phyloP scores from a whole-genome alignment of 2,329 filamentous ascomycete genomes.

The Pseudogymnoascus sp. region DNA sequence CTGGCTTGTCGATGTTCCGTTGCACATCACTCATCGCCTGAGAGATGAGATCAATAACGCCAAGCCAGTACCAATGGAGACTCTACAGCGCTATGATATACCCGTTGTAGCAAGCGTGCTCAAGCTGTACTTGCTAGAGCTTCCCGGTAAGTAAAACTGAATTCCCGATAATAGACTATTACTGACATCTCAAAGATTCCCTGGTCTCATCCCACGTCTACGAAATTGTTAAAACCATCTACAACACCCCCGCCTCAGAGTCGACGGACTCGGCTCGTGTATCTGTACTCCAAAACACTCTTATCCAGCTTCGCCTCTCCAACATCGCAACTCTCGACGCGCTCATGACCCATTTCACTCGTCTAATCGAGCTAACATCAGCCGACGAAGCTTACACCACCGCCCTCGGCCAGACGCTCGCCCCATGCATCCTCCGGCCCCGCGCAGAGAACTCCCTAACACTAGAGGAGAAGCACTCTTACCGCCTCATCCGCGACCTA shows the following conservation, averaged over 20 bases:
- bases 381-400: slow-evolving; percentile 82
- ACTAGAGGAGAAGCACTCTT: slow-evolving; percentile 89
- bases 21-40: slow-evolving; percentile 77
- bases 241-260: slow-evolving; percentile 72
- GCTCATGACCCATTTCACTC: slow-evolving; percentile 95
- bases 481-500: slow-evolving; percentile 82
- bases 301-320: slow-evolving; percentile 86
- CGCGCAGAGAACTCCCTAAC: slow-evolving; percentile 82
- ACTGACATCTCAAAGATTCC: slow-evolving; percentile 58
- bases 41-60: slow-evolving; percentile 80
- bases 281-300: slow-evolving; percentile 87
- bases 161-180: slow-evolving; percentile 23
- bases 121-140: slow-evolving; percentile 89
- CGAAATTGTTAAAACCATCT: slow-evolving; percentile 97
- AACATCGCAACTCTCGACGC: slow-evolving; percentile 99
- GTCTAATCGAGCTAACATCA: slow-evolving; percentile 91
- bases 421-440: slow-evolving; percentile 81
- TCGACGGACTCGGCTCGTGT: slow-evolving; percentile 71
- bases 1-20: slow-evolving; percentile 87
- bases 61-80: slow-evolving; percentile 66
- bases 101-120: slow-evolving; percentile 87
- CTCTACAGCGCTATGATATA: slow-evolving; percentile 83
- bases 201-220: slow-evolving; percentile 96
- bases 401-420: slow-evolving; percentile 65
- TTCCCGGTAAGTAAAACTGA: slow-evolving; percentile 61